Conservation (phyloP, 768 basidiomycete genomes). For the Pulveroboletus frians region DNA sequence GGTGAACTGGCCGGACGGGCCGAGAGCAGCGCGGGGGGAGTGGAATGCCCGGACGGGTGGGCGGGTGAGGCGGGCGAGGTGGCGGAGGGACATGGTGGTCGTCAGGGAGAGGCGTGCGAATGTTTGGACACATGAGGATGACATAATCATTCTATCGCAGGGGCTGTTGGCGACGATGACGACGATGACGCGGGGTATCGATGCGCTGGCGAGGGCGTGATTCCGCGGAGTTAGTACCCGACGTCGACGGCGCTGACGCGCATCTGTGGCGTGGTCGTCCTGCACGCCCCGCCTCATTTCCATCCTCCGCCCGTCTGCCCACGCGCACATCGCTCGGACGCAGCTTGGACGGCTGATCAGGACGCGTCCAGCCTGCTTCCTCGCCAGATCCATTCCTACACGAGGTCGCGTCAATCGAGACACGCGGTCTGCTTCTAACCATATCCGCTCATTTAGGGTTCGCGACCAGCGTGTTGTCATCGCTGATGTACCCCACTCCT, state of each 20-base stretch:
- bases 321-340: slow-evolving; percentile 16
- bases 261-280: slow-evolving; percentile 2
- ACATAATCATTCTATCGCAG: slow-evolving; percentile 16
- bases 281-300: slow-evolving; percentile 5
- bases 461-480: slow-evolving; percentile 12
- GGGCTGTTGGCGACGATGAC: background rate
- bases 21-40: slow-evolving; percentile 56
- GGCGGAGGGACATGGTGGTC: slow-evolving; percentile 20
- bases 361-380: slow-evolving; percentile 11
- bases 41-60: slow-evolving; percentile 50
- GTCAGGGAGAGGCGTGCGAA: slow-evolving; percentile 26
- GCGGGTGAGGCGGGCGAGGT: slow-evolving; percentile 5
- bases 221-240: slow-evolving; percentile 16
- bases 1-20: slow-evolving; percentile 33
- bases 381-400: slow-evolving; percentile 18
- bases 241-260: slow-evolving; percentile 19
- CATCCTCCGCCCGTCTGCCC: slow-evolving; percentile 5
- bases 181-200: background rate
- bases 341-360: slow-evolving; percentile 17
- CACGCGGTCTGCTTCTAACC: slow-evolving; percentile 18
- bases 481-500: slow-evolving; percentile 17
- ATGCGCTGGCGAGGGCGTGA: too few species aligned
- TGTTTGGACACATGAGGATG: slow-evolving; percentile 15
- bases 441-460: slow-evolving; percentile 33
- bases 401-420: slow-evolving; percentile 25